Percentiles rank a stretch among this genome's conserved stretches.
These are phyloP conservation scores for Powellomyces hirtus DNA, from an alignment of 192 early-diverging fungal genomes.

Conservation along the genomic window DNA sequence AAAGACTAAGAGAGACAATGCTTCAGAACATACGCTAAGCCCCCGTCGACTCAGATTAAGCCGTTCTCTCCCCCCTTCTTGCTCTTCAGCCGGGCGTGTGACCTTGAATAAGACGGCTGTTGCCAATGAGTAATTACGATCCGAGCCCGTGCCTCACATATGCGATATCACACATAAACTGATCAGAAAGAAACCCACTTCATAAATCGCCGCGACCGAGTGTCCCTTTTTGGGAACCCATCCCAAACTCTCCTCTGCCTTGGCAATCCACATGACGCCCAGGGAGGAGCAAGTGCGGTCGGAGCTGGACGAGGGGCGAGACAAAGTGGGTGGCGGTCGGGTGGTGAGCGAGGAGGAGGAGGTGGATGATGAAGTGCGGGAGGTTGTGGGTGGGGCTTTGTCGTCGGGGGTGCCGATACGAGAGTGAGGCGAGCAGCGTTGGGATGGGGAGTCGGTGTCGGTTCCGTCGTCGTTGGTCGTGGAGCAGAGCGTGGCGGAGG, in stretches of 20 bases:
- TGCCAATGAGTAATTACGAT: neutral
- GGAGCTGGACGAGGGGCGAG: neutral
- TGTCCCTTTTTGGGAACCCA: neutral
- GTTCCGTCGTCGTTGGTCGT: neutral
- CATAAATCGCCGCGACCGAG: slow-evolving; percentile 5
- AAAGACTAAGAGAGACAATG: neutral
- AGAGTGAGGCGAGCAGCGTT: neutral
- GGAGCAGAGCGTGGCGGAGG: neutral
- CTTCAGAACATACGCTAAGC: neutral
- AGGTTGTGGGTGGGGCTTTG: neutral
- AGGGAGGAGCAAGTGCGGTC: neutral
- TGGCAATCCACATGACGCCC: slow-evolving; percentile 1
- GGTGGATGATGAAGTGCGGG: neutral
- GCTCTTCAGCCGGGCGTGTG: neutral
- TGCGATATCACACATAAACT: neutral
- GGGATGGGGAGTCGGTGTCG: neutral
- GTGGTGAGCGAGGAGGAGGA: neutral
- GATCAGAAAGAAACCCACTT: neutral
- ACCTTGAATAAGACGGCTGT: neutral
- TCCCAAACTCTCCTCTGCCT: slow-evolving; percentile 6
- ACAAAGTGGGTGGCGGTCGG: neutral
- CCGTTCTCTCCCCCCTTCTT: neutral
- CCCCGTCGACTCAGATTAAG: neutral
- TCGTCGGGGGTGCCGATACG: neutral
- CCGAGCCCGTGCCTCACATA: neutral